A percentile compares a stretch with the other conserved stretches of the same genome.
These are phyloP conservation scores for Barnettozyma sucrosica DNA, from an alignment of 805 yeast species.

Conservation along the genomic window DNA sequence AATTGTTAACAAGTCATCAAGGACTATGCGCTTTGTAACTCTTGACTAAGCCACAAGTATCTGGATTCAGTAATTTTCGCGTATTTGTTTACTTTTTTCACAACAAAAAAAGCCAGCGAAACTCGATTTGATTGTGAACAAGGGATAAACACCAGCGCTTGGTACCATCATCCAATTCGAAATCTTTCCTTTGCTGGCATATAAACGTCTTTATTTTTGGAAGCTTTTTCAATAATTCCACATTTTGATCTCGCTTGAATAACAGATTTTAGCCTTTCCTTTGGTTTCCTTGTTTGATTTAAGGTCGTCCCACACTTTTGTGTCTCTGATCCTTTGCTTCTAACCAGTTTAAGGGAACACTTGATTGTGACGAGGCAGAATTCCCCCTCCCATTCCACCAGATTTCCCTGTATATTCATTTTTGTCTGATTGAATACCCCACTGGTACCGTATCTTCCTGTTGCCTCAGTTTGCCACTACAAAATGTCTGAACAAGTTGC, in stretches of 20 bases:
- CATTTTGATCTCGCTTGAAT: not conserved
- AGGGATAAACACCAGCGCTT: not conserved
- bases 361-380: not conserved
- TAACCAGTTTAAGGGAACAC: not conserved
- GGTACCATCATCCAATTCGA: not conserved
- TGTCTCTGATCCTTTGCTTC: constrained; percentile 4
- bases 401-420: not conserved
- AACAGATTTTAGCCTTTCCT: not conserved
- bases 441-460: not conserved
- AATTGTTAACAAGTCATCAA: too few species aligned
- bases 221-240: not conserved
- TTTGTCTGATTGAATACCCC: not conserved
- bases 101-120: constrained; percentile 3
- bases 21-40: not conserved
- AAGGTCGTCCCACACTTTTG: constrained; percentile 7
- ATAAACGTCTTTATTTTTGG: not conserved
- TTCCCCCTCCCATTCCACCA: not conserved
- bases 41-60: not conserved
- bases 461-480: not conserved
- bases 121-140: not conserved
- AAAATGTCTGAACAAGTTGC: constrained; percentile 35
- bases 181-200: not conserved
- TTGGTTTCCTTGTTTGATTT: not conserved
- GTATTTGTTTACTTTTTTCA: constrained; percentile 9
- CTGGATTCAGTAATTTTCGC: constrained; percentile 9